Base-by-base conservation (phyloP, 2,329 filamentous ascomycete genomes). In the Aspergillus fumigatus region DNA sequence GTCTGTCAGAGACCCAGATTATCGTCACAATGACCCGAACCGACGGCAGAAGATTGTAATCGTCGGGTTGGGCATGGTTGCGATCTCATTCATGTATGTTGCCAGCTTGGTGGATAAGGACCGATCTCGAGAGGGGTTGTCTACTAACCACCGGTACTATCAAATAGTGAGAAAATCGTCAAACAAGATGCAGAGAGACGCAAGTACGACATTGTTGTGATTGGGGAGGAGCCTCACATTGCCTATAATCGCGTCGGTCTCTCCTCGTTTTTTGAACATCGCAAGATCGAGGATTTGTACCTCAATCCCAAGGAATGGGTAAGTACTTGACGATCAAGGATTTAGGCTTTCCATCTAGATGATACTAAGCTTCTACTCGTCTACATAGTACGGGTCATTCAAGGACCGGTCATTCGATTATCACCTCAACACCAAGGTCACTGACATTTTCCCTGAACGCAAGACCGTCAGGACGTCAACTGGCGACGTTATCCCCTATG, bases 201-300 rank as follows among this genome's bases (percentile, higher is more conserved):
- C 65, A 87, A 92, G 71, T 96, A 92, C 70, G 85, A 90, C 61
- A 83, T 96, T 52, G 82, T 91, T 1, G 90, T 96, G 10, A 88
- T 97, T 59, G 92, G 92, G 59, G 92, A 96, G 67, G 92, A 96
- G 70, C 79, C 88, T 21, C 88, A 96, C 76, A 78, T 96, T 53
- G 92, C 92, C 21, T 96, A 96, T 73, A 96, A 96, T 71, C 86
- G 92, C 56, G 92, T 96, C 29, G 92, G 92, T 3, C 79, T 96
- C 51, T 95, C 91, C 3, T 90, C 87, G 58, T 96, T 92, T 79
- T 96, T 96, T 70, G 86, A 90, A 64, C 90, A 96, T 74, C 83
- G 91, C 52, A 83, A 88, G 64, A 88, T 94, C 43, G 90, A 96
- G 74, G 89, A 92, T 62, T 73, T 96, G n/a, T 96, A 95, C 69